Percentiles rank a stretch among this genome's conserved stretches.
Evolutionary conservation across 371 early-diverging fungal genomes (phyloP).

Genomic region (Capniomyces stellatus): DNA sequence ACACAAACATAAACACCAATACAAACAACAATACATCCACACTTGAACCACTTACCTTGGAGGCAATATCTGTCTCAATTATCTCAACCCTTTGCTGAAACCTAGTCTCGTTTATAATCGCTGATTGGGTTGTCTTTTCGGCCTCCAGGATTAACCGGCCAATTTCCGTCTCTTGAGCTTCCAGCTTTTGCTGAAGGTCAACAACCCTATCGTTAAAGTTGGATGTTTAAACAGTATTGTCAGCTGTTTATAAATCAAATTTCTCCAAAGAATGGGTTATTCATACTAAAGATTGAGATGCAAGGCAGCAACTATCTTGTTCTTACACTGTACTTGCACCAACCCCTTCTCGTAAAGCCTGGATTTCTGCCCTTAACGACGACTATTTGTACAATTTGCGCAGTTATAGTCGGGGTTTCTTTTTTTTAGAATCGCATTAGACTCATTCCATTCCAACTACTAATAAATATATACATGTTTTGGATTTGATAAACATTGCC

Average conservation of each 20-base stretch:
- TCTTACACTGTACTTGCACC: conserved; percentile 10
- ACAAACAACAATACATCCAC: neutral
- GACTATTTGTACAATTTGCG: conserved; percentile 41
- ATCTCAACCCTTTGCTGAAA: neutral
- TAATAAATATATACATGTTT: too few relatives aligned
- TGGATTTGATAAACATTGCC: too few relatives aligned
- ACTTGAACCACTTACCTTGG: neutral
- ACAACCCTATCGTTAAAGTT: neutral
- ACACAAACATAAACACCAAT: neutral
- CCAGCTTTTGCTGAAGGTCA: conserved; percentile 3
- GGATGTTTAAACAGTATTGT: too few relatives aligned
- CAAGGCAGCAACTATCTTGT: neutral
- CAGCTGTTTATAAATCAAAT: too few relatives aligned
- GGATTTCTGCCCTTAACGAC: conserved; percentile 27
- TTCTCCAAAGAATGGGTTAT: neutral
- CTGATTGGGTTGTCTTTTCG: neutral
- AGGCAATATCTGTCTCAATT: neutral
- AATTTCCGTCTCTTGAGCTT: conserved; percentile 2
- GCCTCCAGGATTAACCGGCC: neutral
- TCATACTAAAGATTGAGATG: neutral
- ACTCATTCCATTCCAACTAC: too few relatives aligned
- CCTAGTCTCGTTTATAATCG: neutral
- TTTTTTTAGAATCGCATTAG: too few relatives aligned
- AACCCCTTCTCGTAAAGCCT: conserved; percentile 16
- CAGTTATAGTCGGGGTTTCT: too few relatives aligned